Evolutionary conservation across 2,329 filamentous ascomycete genomes (phyloP).

Genomic region (Penicillium sp.): DNA sequence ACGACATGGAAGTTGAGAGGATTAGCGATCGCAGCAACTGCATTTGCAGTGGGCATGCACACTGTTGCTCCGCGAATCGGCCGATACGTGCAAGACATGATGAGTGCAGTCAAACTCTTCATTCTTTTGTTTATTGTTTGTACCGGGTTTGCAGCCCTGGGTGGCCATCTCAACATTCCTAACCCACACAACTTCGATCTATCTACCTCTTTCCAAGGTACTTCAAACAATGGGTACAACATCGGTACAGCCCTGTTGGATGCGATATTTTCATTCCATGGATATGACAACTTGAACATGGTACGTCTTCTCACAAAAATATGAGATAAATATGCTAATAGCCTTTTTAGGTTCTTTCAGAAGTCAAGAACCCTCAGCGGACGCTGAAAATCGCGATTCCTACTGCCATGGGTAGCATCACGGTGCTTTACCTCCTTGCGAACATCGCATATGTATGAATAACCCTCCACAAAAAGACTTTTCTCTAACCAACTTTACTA

Average conservation of each 20-base stretch:
- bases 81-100: slow-evolving; percentile 46
- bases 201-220: slow-evolving; percentile 19
- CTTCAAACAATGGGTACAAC: slow-evolving; percentile 21
- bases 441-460: slow-evolving; percentile 52
- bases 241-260: slow-evolving; percentile 36
- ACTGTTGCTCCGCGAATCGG: slow-evolving; percentile 42
- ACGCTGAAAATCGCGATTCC: slow-evolving; percentile 57
- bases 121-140: slow-evolving; percentile 47
- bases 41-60: slow-evolving; percentile 45
- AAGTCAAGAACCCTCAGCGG: slow-evolving; percentile 55
- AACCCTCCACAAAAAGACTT: not conserved
- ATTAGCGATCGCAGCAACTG: slow-evolving; percentile 28
- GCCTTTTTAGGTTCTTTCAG: slow-evolving; percentile 46
- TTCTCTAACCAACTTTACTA: not conserved
- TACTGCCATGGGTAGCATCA: slow-evolving; percentile 52
- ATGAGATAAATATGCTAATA: not conserved
- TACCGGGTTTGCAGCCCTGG: slow-evolving; percentile 42
- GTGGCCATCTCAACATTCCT: slow-evolving; percentile 38
- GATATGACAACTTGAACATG: slow-evolving; percentile 29
- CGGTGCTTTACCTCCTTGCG: slow-evolving; percentile 54
- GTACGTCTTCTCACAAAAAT: slow-evolving; percentile 7
- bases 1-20: slow-evolving; percentile 30
- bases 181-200: slow-evolving; percentile 45
- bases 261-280: slow-evolving; percentile 47
- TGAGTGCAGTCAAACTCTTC: slow-evolving; percentile 49